Conservation (phyloP, 352 stramenopile species). For the Phytophthora meadii region DNA sequence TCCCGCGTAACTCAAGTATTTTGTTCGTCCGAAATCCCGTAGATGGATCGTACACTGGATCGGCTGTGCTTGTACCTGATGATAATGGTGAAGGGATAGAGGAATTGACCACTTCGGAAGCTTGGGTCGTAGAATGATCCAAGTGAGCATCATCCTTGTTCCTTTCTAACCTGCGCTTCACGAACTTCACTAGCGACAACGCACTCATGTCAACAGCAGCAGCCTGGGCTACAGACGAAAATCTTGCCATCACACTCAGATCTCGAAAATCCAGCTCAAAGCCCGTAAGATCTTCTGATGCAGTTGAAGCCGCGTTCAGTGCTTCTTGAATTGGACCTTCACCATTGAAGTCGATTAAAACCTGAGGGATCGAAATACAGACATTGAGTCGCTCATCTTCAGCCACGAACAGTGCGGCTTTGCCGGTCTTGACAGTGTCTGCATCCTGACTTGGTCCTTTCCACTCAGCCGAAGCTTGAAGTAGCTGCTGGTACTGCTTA, state of each 20-base stretch:
- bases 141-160: slow-evolving; percentile 37
- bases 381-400: slow-evolving; percentile 71
- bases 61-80: slow-evolving; percentile 35
- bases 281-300: slow-evolving; percentile 41
- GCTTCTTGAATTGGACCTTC: slow-evolving; percentile 35
- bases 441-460: slow-evolving; percentile 15
- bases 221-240: slow-evolving; percentile 63
- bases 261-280: slow-evolving; percentile 68
- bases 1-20: slow-evolving; percentile 64
- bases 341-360: slow-evolving; percentile 70
- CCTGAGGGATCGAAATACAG: slow-evolving; percentile 70
- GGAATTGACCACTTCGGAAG: slow-evolving; percentile 1
- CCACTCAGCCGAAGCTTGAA: slow-evolving; percentile 71
- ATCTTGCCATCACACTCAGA: slow-evolving; percentile 70
- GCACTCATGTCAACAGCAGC: slow-evolving; percentile 52
- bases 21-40: slow-evolving; percentile 56
- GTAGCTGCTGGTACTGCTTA: slow-evolving; percentile 70
- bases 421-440: neutral
- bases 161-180: slow-evolving; percentile 20
- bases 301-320: slow-evolving; percentile 12
- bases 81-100: slow-evolving; percentile 10
- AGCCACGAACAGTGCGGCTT: slow-evolving; percentile 49
- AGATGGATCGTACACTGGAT: slow-evolving; percentile 50
- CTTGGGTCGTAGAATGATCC: slow-evolving; percentile 39
- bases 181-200: slow-evolving; percentile 55